Evolutionary conservation across 2,329 filamentous ascomycete genomes (phyloP), one percentile per base, ranked within the genome.

Genomic region (Penicillium sclerotiorum): DNA sequence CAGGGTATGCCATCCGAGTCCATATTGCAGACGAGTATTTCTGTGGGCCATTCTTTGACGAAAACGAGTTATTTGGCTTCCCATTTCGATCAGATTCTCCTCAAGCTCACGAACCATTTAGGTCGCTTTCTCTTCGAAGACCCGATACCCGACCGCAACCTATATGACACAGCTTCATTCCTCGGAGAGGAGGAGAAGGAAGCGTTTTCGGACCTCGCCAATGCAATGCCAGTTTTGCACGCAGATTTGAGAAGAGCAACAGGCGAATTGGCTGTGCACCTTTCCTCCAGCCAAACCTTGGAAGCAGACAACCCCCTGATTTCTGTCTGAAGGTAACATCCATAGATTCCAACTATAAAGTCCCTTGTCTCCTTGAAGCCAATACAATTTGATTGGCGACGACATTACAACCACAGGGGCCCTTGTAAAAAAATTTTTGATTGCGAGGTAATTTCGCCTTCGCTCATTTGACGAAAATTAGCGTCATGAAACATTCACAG

Each of bases 261-360:
- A 32, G 57, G 59, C 13, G 61, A 70, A 55, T 52, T 70, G 39
- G 55, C 49, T 3, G 48, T 6, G 21, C 64, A 68, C 61, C 60
- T 53, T 69, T 69, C 60, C 58, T 69, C 53, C 61, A 65, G 59
- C 51, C 45, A 51, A n/a, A n/a, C n/a, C n/a, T n/a, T n/a, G n/a
- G n/a, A 62, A 60, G 54, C 41, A 59, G 59, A 50, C 27, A 54
- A 58, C 44, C 23, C 15, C 53, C 50, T 65, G 41, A 62, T 59
- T 60, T 57, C 53, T 61, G 37, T n/a, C n/a, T n/a, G n/a, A n/a
- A n/a, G n/a, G n/a, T n/a, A n/a, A n/a, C n/a, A n/a, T n/a, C n/a
- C n/a, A n/a, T n/a, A n/a, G n/a, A n/a, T n/a, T n/a, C n/a, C n/a
- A n/a, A n/a, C n/a, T n/a, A n/a, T n/a, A n/a, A n/a, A n/a, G n/a